Evolutionary conservation across 371 early-diverging fungal species (phyloP).

Genomic region (Rhizopus stolonifer): DNA sequence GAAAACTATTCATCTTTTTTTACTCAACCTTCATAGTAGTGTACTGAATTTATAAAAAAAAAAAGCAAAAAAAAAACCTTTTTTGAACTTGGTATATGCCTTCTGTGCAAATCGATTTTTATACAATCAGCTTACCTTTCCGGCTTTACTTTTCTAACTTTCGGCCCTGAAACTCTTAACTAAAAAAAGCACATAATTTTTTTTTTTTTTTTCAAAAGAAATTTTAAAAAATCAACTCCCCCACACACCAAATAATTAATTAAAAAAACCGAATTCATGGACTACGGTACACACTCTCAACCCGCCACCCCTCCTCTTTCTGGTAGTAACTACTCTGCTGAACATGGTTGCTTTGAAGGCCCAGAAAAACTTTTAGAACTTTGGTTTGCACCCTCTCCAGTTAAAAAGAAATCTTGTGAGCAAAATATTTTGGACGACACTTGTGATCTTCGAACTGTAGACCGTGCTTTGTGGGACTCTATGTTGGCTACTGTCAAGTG

Average conservation of each 20-base stretch:
- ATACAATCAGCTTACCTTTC: slow-evolving; percentile 45
- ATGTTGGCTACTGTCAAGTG: slow-evolving; percentile 93
- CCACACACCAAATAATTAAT: slow-evolving; percentile 1
- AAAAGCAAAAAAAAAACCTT: slow-evolving; percentile 6
- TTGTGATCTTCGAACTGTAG: slow-evolving; percentile 75
- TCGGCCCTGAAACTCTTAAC: slow-evolving; percentile 42
- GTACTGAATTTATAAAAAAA: slow-evolving; percentile 22
- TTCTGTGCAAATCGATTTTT: slow-evolving; percentile 40
- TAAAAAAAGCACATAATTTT: slow-evolving; percentile 26
- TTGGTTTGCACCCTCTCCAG: slow-evolving; percentile 75
- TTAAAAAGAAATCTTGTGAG: too few species aligned
- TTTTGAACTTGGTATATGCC: slow-evolving; percentile 10
- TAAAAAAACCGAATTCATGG: slow-evolving; percentile 5
- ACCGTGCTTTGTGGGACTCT: slow-evolving; percentile 78
- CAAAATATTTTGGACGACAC: slow-evolving; percentile 19
- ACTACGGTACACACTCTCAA: slow-evolving; percentile 14
- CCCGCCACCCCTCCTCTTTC: slow-evolving; percentile 32
- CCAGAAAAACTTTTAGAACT: slow-evolving; percentile 97
- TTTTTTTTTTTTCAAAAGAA: slow-evolving; percentile 11
- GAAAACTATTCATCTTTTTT: too few species aligned
- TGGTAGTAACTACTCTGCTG: slow-evolving; percentile 43
- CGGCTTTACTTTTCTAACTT: slow-evolving; percentile 53
- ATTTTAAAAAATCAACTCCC: too few species aligned
- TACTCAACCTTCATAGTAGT: too few species aligned
- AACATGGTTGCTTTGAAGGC: slow-evolving; percentile 77